These are phyloP conservation scores for Helianthus annuus DNA, from an alignment of 129 eudicot species.

Conservation along the genomic window DNA sequence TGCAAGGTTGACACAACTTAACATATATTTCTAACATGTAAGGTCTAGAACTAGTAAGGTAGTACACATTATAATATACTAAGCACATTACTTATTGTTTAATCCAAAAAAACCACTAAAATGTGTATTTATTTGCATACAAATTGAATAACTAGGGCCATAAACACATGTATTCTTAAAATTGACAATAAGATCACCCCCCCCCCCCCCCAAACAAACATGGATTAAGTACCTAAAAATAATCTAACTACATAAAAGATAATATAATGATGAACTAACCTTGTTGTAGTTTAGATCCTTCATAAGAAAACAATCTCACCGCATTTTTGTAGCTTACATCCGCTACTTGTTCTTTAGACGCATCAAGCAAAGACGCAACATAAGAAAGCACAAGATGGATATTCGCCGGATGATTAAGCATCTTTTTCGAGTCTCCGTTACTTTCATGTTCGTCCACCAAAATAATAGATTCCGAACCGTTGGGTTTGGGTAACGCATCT, in stretches of 20 bases:
- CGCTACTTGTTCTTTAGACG: constrained; percentile 68
- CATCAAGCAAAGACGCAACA: constrained; percentile 55
- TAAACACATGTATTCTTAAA: too few species aligned
- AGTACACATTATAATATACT: too few species aligned
- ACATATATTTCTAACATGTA: too few species aligned
- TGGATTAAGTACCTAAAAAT: too few species aligned
- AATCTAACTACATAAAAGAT: not conserved
- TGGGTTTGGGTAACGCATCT: constrained; percentile 66
- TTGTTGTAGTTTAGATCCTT: constrained; percentile 67
- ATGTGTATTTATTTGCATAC: too few species aligned
- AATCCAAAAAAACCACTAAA: too few species aligned
- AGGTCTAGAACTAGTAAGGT: too few species aligned
- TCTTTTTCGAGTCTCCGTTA: constrained; percentile 40
- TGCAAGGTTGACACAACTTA: too few species aligned
- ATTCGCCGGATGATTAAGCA: constrained; percentile 86
- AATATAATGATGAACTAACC: constrained; percentile 18
- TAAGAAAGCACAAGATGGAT: constrained; percentile 68
- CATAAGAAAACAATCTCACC: constrained; percentile 65
- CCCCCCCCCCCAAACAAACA: too few species aligned
- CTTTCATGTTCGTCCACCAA: constrained; percentile 42
- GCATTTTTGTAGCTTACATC: constrained; percentile 68
- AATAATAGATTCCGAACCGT: constrained; percentile 39
- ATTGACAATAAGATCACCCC: too few species aligned
- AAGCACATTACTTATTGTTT: too few species aligned
- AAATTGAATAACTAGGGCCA: too few species aligned